Evolutionary conservation across 2,329 filamentous ascomycete species (phyloP).

Genomic region (Lasiodiplodia theobromae): DNA sequence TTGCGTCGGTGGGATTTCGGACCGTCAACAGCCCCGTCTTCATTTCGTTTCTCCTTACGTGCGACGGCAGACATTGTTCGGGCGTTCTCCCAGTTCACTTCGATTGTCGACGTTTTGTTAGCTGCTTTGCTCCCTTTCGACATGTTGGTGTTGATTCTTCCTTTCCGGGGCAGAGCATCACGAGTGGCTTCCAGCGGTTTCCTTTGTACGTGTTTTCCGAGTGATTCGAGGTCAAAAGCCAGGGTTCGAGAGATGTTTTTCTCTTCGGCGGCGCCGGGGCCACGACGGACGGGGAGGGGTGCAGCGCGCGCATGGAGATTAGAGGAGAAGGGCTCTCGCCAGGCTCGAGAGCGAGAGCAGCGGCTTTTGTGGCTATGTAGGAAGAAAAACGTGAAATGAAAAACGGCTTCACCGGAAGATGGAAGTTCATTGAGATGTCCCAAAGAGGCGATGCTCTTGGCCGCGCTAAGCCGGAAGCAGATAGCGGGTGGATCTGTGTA

Average conservation of each 20-base stretch:
- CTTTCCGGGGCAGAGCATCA: slow-evolving; percentile 14
- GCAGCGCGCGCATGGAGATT: slow-evolving; percentile 3
- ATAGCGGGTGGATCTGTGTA: slow-evolving; percentile 16
- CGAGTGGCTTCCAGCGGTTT: slow-evolving; percentile 25
- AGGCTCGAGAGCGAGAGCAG: background rate
- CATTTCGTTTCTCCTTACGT: slow-evolving; percentile 27
- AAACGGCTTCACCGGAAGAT: slow-evolving; percentile 23
- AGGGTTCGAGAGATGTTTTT: background rate
- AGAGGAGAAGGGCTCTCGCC: background rate
- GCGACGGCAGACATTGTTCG: slow-evolving; percentile 25
- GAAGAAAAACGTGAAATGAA: slow-evolving; percentile 28
- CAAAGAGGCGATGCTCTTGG: slow-evolving; percentile 24
- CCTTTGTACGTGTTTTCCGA: slow-evolving; percentile 6
- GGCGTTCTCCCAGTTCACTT: slow-evolving; percentile 20
- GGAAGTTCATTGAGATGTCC: slow-evolving; percentile 14
- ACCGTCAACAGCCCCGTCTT: slow-evolving; percentile 12
- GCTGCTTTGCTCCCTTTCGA: slow-evolving; percentile 19
- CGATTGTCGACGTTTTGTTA: slow-evolving; percentile 15
- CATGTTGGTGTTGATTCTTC: background rate
- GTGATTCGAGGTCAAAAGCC: background rate
- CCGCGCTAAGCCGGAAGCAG: slow-evolving; percentile 7
- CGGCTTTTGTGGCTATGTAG: slow-evolving; percentile 17
- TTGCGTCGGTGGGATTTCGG: slow-evolving; percentile 11
- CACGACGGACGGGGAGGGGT: background rate
- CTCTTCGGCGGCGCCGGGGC: background rate